Evolutionary conservation across 1,284 basidiomycete species (phyloP), one percentile per base, ranked within the genome.

Genomic region (Veloboletus limbatus): DNA sequence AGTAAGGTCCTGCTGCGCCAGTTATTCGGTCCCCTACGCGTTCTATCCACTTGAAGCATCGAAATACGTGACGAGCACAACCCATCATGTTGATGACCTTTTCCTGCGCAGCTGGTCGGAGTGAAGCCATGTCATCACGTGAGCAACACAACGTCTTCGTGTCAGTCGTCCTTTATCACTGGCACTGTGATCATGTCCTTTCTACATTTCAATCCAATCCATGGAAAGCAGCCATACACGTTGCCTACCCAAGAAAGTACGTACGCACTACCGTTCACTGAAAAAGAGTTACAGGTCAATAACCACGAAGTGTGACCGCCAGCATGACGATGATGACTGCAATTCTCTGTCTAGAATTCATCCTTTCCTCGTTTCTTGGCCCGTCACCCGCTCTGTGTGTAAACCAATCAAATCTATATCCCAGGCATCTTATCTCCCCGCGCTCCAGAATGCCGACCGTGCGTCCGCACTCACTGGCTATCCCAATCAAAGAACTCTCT

Each of bases 1-100:
- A 98, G 57, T 88, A 78, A 0, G 94, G 94, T 0, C 96, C 95
- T 13, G 92, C 94, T 41, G 87, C 84, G 48, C 93, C 92, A 0
- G 92, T 97, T 32, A 96, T 55, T 59, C 77, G 75, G 67, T 97
- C 92, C 5, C 81, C 92, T 37, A 72, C 69, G 37, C 81, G 70
- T 69, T 97, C 94, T 24, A 96, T 68, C 18, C 75, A 71, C 63
- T 83, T 89, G 73, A 95, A 97, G 71, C 90, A 94, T 42, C 81
- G 76, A 59, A 96, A 96, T 40, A 97, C 89, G 20, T 63, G 60
- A 43, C 69, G 69, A 3, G 79, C 72, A 60, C 78, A 81, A 53
- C 75, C 59, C 76, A 76, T 76, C 34, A 21, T 38, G 36, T 18
- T 36, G 14, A 17, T 10, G 3, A 18, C n/a, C n/a, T n/a, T n/a